Evolutionary conservation across 2,329 filamentous ascomycete genomes (phyloP), one percentile per base, ranked within the genome.

Genomic region (Fusarium napiforme): DNA sequence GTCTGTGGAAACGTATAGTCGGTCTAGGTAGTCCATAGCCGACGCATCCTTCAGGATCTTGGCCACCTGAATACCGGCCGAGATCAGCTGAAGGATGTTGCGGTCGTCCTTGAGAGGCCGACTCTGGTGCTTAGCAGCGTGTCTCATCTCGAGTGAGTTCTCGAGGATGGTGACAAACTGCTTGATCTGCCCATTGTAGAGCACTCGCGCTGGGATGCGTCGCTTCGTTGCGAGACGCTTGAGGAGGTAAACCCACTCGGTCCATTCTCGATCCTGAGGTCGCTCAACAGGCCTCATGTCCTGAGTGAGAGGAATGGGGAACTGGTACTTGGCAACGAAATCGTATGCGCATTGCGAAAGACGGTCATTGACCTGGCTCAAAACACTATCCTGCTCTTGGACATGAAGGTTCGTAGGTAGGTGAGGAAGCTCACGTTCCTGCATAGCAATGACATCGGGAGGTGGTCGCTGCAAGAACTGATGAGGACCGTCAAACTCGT

Each of bases 171-270:
- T 96, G 74, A 96, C 93, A 82, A 97, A 91, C 82, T 96, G 93
- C 84, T 96, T 96, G 83, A 97, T 97, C 83, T 97, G 94, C 67
- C 93, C 93, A 81, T 96, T 93, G 85, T 96, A 96, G 47, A 97
- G 85, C 26, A 96, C 93, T 63, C 93, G 88, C 52, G 94, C 93
- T 10, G 94, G 94, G 75, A 97, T 96, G 71, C 94, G 90, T 74
- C 94, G 89, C 84, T 96, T 96, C 39, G 94, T 97, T 37, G 94
- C 94, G 66, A 97, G 88, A 56, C 93, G 89, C 84, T 96, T 96
- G 75, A 97, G 86, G 66, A 97, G 88, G 81, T 95, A 94, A 63
- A 96, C 94, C 94, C 94, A 97, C 83, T 97, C 94, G 50, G 93
- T 96, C 94, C 94, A 97, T 82, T 96, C 94, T 71, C 93, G 88